Percentiles rank a stretch among this genome's conserved stretches.
These are phyloP conservation scores for Vishniacozyma victoriae DNA, from an alignment of 768 basidiomycete species.

Conservation along the genomic window DNA sequence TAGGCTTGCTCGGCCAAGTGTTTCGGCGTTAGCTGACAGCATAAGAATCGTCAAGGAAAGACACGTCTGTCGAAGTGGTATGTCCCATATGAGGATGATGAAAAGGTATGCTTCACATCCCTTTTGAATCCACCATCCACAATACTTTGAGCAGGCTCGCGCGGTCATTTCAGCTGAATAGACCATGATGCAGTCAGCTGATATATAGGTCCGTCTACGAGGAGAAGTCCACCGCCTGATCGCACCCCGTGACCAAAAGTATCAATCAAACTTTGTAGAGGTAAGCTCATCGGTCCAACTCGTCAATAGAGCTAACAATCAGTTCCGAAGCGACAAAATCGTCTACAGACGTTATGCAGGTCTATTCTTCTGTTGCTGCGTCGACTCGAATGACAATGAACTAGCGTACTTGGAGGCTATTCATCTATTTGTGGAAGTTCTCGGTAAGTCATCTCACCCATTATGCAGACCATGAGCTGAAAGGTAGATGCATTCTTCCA, in stretches of 20 bases:
- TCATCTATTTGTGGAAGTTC: conserved; percentile 94
- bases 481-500: conserved; percentile 88
- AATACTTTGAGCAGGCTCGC: too few species aligned
- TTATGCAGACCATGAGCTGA: conserved; percentile 1
- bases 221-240: conserved; percentile 96
- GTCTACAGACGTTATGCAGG: conserved; percentile 96
- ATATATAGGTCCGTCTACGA: conserved; percentile 88
- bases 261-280: conserved; percentile 98
- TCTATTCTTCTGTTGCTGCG: conserved; percentile 94
- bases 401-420: conserved; percentile 95
- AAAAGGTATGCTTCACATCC: conserved; percentile 62
- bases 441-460: conserved; percentile 57
- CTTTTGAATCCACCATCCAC: too few species aligned
- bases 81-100: conserved; percentile 96
- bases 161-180: too few species aligned
- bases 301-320: neutral
- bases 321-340: conserved; percentile 98
- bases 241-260: conserved; percentile 95
- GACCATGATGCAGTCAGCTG: too few species aligned
- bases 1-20: conserved; percentile 41
- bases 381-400: conserved; percentile 97
- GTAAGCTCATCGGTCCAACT: conserved; percentile 50
- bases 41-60: conserved; percentile 96
- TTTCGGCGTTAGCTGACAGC: neutral
- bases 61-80: conserved; percentile 98